Evolutionary conservation across 495 filamentous ascomycete species (phyloP), one percentile per base, ranked within the genome.

Genomic region (Echria macrotheca): DNA sequence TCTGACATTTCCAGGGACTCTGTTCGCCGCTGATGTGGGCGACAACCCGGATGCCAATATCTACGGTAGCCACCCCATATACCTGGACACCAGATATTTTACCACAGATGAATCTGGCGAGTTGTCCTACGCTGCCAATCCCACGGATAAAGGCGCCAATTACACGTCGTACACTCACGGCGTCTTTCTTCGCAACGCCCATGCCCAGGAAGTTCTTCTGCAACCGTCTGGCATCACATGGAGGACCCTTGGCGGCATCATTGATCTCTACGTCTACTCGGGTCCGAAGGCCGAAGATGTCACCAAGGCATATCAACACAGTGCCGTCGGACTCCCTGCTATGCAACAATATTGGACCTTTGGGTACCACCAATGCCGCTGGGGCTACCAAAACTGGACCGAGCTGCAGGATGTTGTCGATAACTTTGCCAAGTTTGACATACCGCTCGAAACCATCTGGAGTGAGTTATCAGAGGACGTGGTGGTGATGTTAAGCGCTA

Each of bases 311-410:
- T 95, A 96, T 61, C 75, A 85, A 37, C 71, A 75, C 21, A 62
- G 83, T 78, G 70, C 85, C 9, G 75, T 83, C 44, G 86, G 86
- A 0, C 68, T 84, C 17, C 83, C 89, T 5, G 82, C 81, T 0
- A 89, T 93, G 87, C 85, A 89, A 63, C 85, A 87, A 45, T 96
- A 94, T 65, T 96, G 87, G 85, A 78, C 82, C 0, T 83, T 94
- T 53, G 90, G 90, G 2, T 87, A 82, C 57, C 87, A 94, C 55
- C 84, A 95, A 52, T 95, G 89, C 60, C 72, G 84, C 52, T 94
- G 88, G 65, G 90, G 90, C 5, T 91, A 91, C 58, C 69, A 70
- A 7, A 87, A 90, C 64, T 83, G 85, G 68, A 82, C 81, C 31
- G 77, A 81, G 6, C 69, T 95, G 39, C 79, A 86, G 39, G 82